phyloP scores from a whole-genome alignment of 2,329 filamentous ascomycete species.

The Aspergillus novoparasiticus region DNA sequence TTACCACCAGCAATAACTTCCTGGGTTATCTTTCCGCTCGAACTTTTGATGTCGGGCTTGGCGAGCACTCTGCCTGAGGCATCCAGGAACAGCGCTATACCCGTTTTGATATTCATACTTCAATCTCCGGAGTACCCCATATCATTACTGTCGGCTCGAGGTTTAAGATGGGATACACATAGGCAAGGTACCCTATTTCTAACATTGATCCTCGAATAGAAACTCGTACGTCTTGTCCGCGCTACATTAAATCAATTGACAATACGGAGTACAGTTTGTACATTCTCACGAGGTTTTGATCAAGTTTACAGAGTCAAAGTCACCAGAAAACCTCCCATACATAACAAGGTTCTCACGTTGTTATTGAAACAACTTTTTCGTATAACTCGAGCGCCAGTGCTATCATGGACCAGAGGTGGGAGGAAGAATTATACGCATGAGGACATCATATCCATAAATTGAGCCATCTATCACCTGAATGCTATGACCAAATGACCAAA shows the following conservation, averaged over 20 bases:
- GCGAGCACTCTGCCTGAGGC: constrained; percentile 31
- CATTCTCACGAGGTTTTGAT: neutral
- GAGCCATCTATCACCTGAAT: constrained; percentile 2
- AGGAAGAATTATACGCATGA: neutral
- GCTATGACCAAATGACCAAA: neutral
- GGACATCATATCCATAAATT: neutral
- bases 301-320: neutral
- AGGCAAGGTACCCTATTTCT: neutral
- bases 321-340: neutral
- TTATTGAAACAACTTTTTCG: neutral
- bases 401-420: neutral
- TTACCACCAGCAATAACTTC: constrained; percentile 17
- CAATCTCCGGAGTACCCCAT: neutral
- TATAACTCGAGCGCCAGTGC: neutral
- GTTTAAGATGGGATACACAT: too few relatives aligned
- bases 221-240: neutral
- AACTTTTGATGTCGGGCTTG: constrained; percentile 42
- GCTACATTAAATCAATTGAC: neutral
- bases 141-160: neutral
- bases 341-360: neutral
- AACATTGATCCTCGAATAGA: neutral
- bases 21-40: constrained; percentile 29
- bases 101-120: neutral
- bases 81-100: neutral
- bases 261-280: neutral